Evolutionary conservation across 2,329 filamentous ascomycete genomes (phyloP).

Genomic region (Aciculosporium take): DNA sequence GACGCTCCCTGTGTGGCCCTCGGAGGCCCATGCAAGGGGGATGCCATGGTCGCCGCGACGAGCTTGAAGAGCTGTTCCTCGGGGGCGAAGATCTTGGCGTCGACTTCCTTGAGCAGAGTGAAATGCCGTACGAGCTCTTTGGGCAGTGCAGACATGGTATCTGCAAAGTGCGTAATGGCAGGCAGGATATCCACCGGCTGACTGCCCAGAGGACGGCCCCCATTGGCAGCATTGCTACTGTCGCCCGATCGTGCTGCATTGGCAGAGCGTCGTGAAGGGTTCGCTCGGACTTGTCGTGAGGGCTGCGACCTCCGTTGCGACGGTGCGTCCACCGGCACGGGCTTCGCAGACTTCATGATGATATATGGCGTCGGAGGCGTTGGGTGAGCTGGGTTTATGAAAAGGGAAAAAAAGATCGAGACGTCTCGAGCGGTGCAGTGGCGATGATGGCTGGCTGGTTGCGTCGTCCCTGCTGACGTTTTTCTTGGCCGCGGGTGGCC

Average conservation of each 20-base stretch:
- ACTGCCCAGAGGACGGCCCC: constrained; percentile 30
- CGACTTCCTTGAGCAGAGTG: constrained; percentile 90
- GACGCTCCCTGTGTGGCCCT: constrained; percentile 29
- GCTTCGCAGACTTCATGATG: constrained; percentile 43
- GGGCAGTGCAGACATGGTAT: constrained; percentile 80
- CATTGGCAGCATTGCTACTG: constrained; percentile 31
- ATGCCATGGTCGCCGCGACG: constrained; percentile 48
- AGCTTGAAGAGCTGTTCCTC: constrained; percentile 70
- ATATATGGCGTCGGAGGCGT: background rate
- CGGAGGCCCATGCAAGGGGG: constrained; percentile 32
- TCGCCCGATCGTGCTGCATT: constrained; percentile 28
- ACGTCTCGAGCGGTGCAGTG: background rate
- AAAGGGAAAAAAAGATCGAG: background rate
- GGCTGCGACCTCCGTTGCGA: constrained; percentile 48
- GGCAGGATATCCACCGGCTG: constrained; percentile 54
- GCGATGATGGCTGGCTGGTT: background rate
- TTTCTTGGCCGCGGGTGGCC: background rate
- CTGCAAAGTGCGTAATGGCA: constrained; percentile 64
- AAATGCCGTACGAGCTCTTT: constrained; percentile 94
- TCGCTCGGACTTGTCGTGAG: constrained; percentile 49
- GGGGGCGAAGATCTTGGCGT: constrained; percentile 85
- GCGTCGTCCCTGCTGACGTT: background rate
- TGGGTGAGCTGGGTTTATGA: background rate
- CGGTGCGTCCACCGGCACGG: constrained; percentile 25
- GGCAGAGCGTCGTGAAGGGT: constrained; percentile 43